Evolutionary conservation across 257 asterid species (phyloP).

Genomic region (Mentha longifolia): DNA sequence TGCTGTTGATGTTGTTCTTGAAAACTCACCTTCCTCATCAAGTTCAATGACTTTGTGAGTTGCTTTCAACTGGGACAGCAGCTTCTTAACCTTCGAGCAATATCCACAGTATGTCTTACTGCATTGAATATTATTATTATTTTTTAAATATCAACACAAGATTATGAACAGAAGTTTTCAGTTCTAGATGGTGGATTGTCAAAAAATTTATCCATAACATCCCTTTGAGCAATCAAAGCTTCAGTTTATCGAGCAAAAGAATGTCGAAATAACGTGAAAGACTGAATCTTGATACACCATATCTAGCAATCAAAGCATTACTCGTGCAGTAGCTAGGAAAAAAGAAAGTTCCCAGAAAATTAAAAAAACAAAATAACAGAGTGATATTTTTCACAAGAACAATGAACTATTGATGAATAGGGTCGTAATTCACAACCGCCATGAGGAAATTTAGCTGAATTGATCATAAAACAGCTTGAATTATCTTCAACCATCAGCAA

Average conservation of each 20-base stretch:
- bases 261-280: neutral
- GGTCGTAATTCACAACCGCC: neutral
- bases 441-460: constrained; percentile 3
- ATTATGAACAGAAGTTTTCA: neutral
- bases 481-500: neutral
- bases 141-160: neutral
- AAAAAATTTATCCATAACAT: neutral
- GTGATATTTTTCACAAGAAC: neutral
- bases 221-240: neutral
- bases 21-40: constrained; percentile 69
- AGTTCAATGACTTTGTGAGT: constrained; percentile 68
- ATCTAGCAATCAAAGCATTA: neutral
- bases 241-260: neutral
- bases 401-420: neutral
- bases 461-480: neutral
- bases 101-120: constrained; percentile 81
- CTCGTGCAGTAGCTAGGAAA: no score
- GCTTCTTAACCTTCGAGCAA: constrained; percentile 65
- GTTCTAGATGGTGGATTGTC: neutral
- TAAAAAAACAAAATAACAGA: neutral
- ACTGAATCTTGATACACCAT: neutral
- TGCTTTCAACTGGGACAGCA: constrained; percentile 65
- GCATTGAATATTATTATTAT: constrained; percentile 25
- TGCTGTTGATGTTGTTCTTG: no score
- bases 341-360: no score